These are phyloP conservation scores for Acacia melanoxylon DNA, from an alignment of 306 rosid genomes.

Conservation along the genomic window DNA sequence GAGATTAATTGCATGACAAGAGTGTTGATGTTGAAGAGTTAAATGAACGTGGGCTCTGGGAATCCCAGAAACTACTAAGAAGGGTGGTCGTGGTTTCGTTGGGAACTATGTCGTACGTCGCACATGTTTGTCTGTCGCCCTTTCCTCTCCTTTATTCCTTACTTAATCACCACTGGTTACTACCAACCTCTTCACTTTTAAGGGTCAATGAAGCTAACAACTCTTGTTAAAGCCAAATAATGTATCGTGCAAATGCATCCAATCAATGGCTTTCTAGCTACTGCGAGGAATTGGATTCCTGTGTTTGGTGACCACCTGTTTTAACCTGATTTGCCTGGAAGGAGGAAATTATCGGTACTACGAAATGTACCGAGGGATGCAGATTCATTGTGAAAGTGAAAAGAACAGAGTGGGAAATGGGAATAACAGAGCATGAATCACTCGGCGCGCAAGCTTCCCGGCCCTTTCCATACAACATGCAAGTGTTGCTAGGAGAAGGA, in stretches of 20 bases:
- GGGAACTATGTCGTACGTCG: conserved; percentile 30
- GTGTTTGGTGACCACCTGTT: neutral
- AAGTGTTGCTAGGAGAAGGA: neutral
- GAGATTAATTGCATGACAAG: neutral
- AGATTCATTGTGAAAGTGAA: neutral
- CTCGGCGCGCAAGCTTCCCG: neutral
- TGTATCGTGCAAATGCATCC: neutral
- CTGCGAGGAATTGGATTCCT: neutral
- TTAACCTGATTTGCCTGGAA: neutral
- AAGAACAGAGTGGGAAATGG: neutral
- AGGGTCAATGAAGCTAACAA: neutral
- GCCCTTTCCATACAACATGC: neutral
- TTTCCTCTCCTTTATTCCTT: conserved; percentile 17
- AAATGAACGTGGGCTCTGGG: conserved; percentile 39
- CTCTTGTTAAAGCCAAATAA: neutral
- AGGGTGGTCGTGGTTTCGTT: conserved; percentile 41
- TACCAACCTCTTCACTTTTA: neutral
- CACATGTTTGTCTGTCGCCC: conserved; percentile 30
- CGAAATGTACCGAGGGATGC: neutral
- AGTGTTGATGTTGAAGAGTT: neutral
- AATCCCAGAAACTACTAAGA: conserved; percentile 32
- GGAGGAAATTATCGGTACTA: neutral
- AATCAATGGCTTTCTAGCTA: neutral
- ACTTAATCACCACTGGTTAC: neutral
- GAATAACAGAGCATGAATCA: neutral